phyloP scores from a whole-genome alignment of 1,284 basidiomycete genomes.

The Boletellus deceptivus region DNA sequence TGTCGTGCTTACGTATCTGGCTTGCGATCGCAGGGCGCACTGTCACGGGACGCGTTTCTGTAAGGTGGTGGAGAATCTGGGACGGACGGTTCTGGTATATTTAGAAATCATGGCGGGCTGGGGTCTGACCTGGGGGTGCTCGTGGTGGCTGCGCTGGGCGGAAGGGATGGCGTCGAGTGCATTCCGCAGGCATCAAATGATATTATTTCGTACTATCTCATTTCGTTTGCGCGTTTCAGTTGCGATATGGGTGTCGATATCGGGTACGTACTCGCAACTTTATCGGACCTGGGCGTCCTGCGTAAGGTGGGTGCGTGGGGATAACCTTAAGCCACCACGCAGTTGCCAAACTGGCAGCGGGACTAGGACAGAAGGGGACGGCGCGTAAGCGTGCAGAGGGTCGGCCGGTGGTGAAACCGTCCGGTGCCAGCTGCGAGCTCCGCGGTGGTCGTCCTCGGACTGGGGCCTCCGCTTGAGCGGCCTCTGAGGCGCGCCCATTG shows the following conservation, averaged over 20 bases:
- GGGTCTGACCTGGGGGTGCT: not conserved
- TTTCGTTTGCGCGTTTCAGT: too few relatives aligned
- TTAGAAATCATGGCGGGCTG: conserved; percentile 11
- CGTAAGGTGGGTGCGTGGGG: not conserved
- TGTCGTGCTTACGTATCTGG: conserved; percentile 28
- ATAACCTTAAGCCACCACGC: conserved; percentile 14
- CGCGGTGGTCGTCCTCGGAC: too few relatives aligned
- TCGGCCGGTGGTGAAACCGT: not conserved
- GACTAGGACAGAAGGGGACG: conserved; percentile 21
- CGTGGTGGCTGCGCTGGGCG: too few relatives aligned
- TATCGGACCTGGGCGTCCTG: too few relatives aligned
- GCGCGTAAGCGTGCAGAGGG: conserved; percentile 3
- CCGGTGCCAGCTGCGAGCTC: too few relatives aligned
- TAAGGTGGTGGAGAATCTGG: conserved; percentile 2
- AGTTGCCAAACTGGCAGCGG: not conserved
- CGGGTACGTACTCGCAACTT: not conserved
- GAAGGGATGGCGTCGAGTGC: conserved; percentile 15
- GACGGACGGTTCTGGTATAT: conserved; percentile 9
- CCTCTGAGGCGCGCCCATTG: not conserved
- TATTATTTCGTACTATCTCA: conserved; percentile 13
- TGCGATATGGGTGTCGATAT: not conserved
- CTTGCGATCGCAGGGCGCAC: conserved; percentile 33
- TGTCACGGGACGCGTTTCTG: conserved; percentile 46
- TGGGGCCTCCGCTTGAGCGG: too few relatives aligned
- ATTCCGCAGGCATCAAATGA: conserved; percentile 21